These are phyloP conservation scores for Lagenidium giganteum DNA, from an alignment of 352 stramenopile genomes.

Conservation along the genomic window DNA sequence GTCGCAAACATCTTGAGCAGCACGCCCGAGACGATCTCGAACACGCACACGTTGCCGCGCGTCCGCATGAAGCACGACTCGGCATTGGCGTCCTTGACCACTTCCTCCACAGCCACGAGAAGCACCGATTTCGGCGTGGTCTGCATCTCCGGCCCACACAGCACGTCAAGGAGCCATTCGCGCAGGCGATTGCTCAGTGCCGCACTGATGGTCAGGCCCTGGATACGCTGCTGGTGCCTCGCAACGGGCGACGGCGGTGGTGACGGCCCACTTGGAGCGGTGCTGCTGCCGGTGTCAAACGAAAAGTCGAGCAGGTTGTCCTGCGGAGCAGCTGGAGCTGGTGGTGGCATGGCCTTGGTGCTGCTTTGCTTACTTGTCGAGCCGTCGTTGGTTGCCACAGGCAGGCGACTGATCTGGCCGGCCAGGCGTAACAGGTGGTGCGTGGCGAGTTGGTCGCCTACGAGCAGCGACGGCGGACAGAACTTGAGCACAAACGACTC, in stretches of 20 bases:
- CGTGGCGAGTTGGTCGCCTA: slow-evolving; percentile 58
- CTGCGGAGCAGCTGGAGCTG: slow-evolving; percentile 2
- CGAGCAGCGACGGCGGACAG: slow-evolving; percentile 32
- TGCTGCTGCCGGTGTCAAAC: slow-evolving; percentile 20
- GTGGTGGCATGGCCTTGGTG: too few relatives aligned
- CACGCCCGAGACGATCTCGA: slow-evolving; percentile 45
- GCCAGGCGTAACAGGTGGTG: slow-evolving; percentile 58
- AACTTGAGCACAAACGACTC: slow-evolving; percentile 50
- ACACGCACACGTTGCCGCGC: slow-evolving; percentile 36
- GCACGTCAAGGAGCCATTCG: slow-evolving; percentile 51
- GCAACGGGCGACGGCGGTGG: slow-evolving; percentile 26
- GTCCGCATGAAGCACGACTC: slow-evolving; percentile 46
- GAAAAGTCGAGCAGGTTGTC: slow-evolving; percentile 52
- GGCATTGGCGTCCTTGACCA: slow-evolving; percentile 27
- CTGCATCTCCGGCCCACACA: slow-evolving; percentile 25
- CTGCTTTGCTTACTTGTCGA: slow-evolving; percentile 1
- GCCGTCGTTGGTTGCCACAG: slow-evolving; percentile 1
- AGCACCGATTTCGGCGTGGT: slow-evolving; percentile 26
- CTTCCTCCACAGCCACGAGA: slow-evolving; percentile 56
- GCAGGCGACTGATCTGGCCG: slow-evolving; percentile 52
- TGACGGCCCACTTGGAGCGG: slow-evolving; percentile 5
- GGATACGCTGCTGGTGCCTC: slow-evolving; percentile 26
- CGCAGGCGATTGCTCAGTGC: slow-evolving; percentile 34
- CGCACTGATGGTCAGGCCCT: slow-evolving; percentile 35
- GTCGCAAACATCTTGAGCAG: slow-evolving; percentile 30